phyloP scores from a whole-genome alignment of 2,329 filamentous ascomycete genomes.

The Ophiostoma australiae region DNA sequence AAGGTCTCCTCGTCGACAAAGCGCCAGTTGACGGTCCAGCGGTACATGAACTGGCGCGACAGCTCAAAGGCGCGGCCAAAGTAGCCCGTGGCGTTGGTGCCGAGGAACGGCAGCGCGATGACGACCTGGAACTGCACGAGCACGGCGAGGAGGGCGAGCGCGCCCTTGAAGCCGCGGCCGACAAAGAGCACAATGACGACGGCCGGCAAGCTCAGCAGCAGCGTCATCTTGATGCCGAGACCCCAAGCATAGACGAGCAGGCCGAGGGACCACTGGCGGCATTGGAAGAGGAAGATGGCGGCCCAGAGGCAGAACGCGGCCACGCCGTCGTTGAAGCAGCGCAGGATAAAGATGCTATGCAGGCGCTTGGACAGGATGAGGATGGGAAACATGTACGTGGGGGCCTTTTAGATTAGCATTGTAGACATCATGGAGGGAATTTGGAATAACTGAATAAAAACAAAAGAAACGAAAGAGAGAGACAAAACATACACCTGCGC shows the following conservation, averaged over 20 bases:
- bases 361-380: conserved; percentile 85
- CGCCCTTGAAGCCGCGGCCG: conserved; percentile 60
- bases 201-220: conserved; percentile 77
- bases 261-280: conserved; percentile 66
- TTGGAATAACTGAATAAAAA: not conserved
- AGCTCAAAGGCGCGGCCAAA: conserved; percentile 82
- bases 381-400: conserved; percentile 81
- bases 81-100: conserved; percentile 64
- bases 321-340: conserved; percentile 94
- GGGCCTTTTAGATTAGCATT: conserved; percentile 48
- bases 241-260: conserved; percentile 70
- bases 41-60: conserved; percentile 84
- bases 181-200: conserved; percentile 72
- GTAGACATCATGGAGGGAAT: not conserved
- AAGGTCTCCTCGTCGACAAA: conserved; percentile 84
- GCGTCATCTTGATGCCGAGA: conserved; percentile 90
- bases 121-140: conserved; percentile 74
- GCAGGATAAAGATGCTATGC: conserved; percentile 87
- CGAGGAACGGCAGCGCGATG: conserved; percentile 63
- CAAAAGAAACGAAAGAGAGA: not conserved
- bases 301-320: conserved; percentile 78
- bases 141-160: conserved; percentile 63
- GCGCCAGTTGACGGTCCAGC: conserved; percentile 99
- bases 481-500: conserved; percentile 55
- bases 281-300: conserved; percentile 74